Percentiles rank a stretch among this genome's conserved stretches.
Conservation (phyloP, 257 asterid species). For the Solanum ahanhuiri region DNA sequence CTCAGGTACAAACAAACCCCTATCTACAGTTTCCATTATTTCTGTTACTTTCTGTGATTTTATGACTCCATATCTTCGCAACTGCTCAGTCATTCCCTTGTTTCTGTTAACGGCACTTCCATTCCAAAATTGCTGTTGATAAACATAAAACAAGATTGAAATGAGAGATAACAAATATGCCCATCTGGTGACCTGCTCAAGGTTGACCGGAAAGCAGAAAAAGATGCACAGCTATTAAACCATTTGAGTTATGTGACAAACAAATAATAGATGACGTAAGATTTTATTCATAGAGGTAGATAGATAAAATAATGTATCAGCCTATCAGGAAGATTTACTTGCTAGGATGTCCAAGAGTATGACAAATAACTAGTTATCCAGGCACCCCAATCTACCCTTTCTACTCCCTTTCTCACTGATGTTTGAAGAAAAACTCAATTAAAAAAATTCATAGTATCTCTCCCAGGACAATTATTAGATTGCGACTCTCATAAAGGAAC, state of each 20-base stretch:
- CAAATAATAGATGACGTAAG: neutral
- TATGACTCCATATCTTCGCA: constrained; percentile 45
- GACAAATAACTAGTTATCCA: neutral
- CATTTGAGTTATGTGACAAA: neutral
- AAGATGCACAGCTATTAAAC: neutral
- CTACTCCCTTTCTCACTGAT: neutral
- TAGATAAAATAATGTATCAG: neutral
- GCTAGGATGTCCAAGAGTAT: neutral
- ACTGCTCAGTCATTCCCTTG: constrained; percentile 50
- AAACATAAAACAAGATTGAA: constrained; percentile 33
- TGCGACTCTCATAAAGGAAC: neutral
- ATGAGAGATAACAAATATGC: constrained; percentile 22
- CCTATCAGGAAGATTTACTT: neutral
- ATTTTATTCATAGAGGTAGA: neutral
- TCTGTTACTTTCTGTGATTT: constrained; percentile 54
- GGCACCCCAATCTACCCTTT: neutral
- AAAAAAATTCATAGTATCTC: neutral
- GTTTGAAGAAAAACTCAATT: neutral
- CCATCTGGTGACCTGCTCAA: constrained; percentile 30
- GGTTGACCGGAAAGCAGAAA: constrained; percentile 2
- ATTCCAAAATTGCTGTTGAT: constrained; percentile 48
- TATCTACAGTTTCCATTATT: constrained; percentile 73
- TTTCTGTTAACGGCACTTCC: constrained; percentile 36
- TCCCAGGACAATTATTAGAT: neutral
- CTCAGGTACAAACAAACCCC: constrained; percentile 82